A percentile compares a stretch with the other conserved stretches of the same genome.
phyloP scores from a whole-genome alignment of 2,329 filamentous ascomycete species.

The Bertia moriformis region DNA sequence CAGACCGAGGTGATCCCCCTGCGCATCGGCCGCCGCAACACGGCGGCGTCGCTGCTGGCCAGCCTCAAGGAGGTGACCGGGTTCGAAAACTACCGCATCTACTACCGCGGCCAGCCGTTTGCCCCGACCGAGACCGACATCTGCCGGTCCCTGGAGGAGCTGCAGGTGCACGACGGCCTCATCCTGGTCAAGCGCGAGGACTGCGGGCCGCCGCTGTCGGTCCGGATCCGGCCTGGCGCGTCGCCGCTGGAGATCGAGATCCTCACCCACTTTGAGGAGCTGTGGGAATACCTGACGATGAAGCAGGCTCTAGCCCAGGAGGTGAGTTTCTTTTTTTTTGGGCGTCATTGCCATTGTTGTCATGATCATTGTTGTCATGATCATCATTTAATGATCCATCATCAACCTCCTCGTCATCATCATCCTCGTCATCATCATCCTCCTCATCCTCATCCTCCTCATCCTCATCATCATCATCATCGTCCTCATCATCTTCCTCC shows the following conservation, averaged over 20 bases:
- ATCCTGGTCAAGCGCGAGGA: slow-evolving; percentile 50
- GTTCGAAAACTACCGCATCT: slow-evolving; percentile 62
- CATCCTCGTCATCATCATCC: too few relatives aligned
- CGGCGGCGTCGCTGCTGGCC: slow-evolving; percentile 52
- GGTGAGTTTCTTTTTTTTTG: slow-evolving; percentile 24
- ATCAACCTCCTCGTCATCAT: too few relatives aligned
- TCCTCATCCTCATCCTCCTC: too few relatives aligned
- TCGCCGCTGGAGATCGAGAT: slow-evolving; percentile 65
- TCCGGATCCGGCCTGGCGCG: slow-evolving; percentile 31
- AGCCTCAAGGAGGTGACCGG: slow-evolving; percentile 55
- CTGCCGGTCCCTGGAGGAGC: slow-evolving; percentile 49
- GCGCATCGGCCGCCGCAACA: slow-evolving; percentile 56
- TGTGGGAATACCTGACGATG: slow-evolving; percentile 70
- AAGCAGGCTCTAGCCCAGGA: slow-evolving; percentile 55
- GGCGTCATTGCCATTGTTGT: not conserved
- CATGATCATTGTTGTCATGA: not conserved
- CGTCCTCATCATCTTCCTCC: too few relatives aligned
- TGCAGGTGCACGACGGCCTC: slow-evolving; percentile 49
- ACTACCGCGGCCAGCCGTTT: slow-evolving; percentile 54
- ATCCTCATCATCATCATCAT: too few relatives aligned
- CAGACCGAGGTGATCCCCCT: slow-evolving; percentile 47
- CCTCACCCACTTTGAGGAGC: slow-evolving; percentile 64
- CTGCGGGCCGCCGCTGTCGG: slow-evolving; percentile 23
- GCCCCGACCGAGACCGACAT: slow-evolving; percentile 43
- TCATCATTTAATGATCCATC: slow-evolving; percentile 13